Conservation (phyloP, 176 grass and related monocot species). For the Tillandsia fasciculata region DNA sequence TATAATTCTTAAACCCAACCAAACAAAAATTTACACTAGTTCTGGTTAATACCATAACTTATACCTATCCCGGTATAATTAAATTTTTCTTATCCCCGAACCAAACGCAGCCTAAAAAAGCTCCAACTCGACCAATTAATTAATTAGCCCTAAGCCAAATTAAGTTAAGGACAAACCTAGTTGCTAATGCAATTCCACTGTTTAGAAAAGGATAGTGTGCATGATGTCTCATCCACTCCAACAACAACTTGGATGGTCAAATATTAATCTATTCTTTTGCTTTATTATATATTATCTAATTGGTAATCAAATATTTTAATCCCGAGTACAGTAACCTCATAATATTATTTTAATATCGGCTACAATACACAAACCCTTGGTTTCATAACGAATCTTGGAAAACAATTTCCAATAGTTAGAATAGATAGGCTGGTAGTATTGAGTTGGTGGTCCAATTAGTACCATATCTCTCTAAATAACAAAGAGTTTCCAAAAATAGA, state of each 20-base stretch:
- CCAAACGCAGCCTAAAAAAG: too few species aligned
- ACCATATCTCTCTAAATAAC: neutral
- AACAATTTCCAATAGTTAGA: neutral
- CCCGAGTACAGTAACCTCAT: neutral
- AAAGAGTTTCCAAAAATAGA: too few species aligned
- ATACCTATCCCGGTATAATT: too few species aligned
- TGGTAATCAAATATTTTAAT: neutral
- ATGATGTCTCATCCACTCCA: neutral
- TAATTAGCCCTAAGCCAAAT: neutral
- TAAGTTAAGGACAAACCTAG: neutral
- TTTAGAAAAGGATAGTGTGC: neutral
- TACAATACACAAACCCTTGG: too few species aligned
- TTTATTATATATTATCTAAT: neutral
- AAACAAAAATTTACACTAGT: too few species aligned
- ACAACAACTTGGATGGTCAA: neutral
- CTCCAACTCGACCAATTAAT: neutral
- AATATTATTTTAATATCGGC: too few species aligned
- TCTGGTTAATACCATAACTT: too few species aligned
- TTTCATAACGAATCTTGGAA: too few species aligned
- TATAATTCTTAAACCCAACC: too few species aligned
- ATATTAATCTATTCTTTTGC: neutral
- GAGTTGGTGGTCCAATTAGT: neutral
- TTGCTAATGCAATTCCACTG: neutral
- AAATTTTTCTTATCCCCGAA: too few species aligned
- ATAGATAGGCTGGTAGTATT: neutral